Base-by-base conservation (phyloP, 352 stramenopile species). In the Pythium folliculosum region DNA sequence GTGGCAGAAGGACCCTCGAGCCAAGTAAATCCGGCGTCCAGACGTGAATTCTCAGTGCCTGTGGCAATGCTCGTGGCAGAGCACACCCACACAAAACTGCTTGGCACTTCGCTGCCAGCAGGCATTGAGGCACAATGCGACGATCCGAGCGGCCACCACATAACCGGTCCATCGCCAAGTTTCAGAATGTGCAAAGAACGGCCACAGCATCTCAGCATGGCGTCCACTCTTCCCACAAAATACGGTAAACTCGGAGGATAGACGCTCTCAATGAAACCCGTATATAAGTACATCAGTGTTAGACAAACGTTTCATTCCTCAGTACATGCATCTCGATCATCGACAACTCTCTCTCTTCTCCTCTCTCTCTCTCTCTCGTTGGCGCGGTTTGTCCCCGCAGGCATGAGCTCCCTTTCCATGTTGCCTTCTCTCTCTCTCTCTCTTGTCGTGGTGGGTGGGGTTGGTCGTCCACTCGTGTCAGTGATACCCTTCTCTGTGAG, bases 381-480 rank as follows among this genome's bases (percentile, higher is more conserved):
- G 30, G 30, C 17, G 23, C 43, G 21, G 59, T 67, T 40, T 60
- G 49, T 67, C 60, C 35, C 60, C 60, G 60, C 60, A 60, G 50
- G 37, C 60, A 60, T 67, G 50, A 49, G 38, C 37, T 38, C 38
- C 14, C 23, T 25, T 54, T 44, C 38, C 38, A 19, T 44, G 38
- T 22, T 57, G 21, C 48, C 48, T 37, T 54, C n/a, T 21, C 30
- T 43, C 51, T 44, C 51, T 57, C 51, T 57, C 51, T 60, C n/a
- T 60, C 53, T 32, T 35, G 38, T 44, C 5, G 38, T 44, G 38
- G 38, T 44, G 17, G 12, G 6, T 30, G 5, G 53, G 10, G 23
- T n/a, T 25, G 48, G 23, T 44, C 38, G 21, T 37, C 48, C 48
- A 10, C 25, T 35, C 48, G 23, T 54, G n/a, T 35, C 19, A 21